These are phyloP conservation scores for Salvia rosmarinus DNA, from an alignment of 257 asterid species.

Conservation along the genomic window DNA sequence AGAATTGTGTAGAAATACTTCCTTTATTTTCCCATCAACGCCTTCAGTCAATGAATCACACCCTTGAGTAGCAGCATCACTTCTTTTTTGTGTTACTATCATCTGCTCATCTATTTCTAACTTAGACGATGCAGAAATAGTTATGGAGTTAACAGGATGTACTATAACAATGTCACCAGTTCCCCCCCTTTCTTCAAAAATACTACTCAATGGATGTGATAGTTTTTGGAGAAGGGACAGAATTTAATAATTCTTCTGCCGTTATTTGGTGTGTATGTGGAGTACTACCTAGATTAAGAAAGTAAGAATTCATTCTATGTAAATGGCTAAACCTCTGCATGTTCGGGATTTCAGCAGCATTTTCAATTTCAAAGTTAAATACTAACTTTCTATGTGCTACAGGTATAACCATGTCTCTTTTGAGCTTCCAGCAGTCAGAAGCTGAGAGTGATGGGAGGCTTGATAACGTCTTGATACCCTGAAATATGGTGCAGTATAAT, in stretches of 20 bases:
- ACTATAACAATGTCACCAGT: conserved; percentile 35
- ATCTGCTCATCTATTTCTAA: conserved; percentile 43
- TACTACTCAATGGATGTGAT: conserved; percentile 29
- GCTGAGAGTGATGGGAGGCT: conserved; percentile 36
- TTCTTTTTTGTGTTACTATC: conserved; percentile 36
- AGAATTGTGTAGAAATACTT: conserved; percentile 34
- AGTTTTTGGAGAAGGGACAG: conserved; percentile 36
- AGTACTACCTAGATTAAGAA: conserved; percentile 28
- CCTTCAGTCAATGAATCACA: conserved; percentile 38
- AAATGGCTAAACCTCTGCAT: too few relatives aligned
- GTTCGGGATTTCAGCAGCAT: conserved; percentile 24
- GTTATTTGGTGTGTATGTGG: conserved; percentile 25
- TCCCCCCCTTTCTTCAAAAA: conserved; percentile 37
- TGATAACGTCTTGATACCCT: conserved; percentile 40
- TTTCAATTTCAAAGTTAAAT: conserved; percentile 29
- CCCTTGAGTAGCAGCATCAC: conserved; percentile 33
- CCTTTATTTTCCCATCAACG: conserved; percentile 33
- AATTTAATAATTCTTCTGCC: conserved; percentile 32
- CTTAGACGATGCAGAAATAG: conserved; percentile 35
- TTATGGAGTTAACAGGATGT: conserved; percentile 25
- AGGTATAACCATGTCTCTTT: conserved; percentile 33
- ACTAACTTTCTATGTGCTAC: conserved; percentile 32
- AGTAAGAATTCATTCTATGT: conserved; percentile 28
- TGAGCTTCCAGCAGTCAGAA: conserved; percentile 32
- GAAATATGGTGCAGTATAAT: conserved; percentile 28